Evolutionary conservation across 345 rosid genomes (phyloP), one percentile per base, ranked within the genome.

Genomic region (Anacardium occidentale): DNA sequence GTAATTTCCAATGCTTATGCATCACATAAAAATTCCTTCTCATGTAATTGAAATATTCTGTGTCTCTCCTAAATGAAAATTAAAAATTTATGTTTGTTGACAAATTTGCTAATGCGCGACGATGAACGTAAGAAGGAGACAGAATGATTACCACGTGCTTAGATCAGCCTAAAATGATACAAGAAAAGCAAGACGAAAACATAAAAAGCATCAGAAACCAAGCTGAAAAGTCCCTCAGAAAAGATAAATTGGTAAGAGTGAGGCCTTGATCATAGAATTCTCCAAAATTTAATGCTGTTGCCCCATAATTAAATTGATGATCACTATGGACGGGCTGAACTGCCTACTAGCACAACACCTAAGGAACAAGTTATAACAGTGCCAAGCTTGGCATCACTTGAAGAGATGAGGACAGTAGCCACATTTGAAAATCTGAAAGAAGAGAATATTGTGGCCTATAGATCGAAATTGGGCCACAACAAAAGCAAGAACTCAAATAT

Each of bases 361-460:
- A 81, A 85, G 79, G 89, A 81, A 77, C 83, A 85, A 59, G 77
- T 18, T 13, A 83, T 87, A 59, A 13, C 32, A n/a, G 91, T 89
- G 61, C 97, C 98, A 2, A 87, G 90, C 84, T 64, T 86, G 75
- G 82, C 79, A 10, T 87, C 92, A 65, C 89, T 91, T 3, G 97
- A 91, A 73, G 87, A 85, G 73, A 79, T 90, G 96, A 85, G 86
- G 77, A 81, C 34, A 32, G 34, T 77, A 1, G 58, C 76, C 20
- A 55, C 61, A 13, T 15, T 69, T 0, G 74, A 70, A 65, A 75
- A 68, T 60, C 74, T 44, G 5, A 53, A 80, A 65, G 83, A 67
- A 53, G 67, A 67, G 50, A 58, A 60, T 48, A 13, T 34, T 69
- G 45, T 52, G 48, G 68, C 45, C 21, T 84, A 78, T 20, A 75